Evolutionary conservation across 768 basidiomycete genomes (phyloP), one percentile per base, ranked within the genome.

Genomic region (Udeniomyces megalosporus): DNA sequence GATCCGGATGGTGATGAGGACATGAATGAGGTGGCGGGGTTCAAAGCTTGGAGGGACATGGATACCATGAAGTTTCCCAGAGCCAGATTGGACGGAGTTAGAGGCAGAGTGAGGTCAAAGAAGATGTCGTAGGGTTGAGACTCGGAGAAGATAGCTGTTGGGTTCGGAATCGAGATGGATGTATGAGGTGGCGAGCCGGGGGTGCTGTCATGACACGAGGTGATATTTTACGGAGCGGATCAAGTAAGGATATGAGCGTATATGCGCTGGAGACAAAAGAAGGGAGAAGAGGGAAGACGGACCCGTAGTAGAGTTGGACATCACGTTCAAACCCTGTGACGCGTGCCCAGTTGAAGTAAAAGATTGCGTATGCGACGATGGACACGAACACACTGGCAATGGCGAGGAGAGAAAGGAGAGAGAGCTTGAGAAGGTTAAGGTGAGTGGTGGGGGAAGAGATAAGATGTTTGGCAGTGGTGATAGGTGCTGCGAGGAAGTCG

Each of bases 61-160:
- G 45, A 46, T 47, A 60, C 32, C 58, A 60, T 60, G 49, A 60
- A 60, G 34, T 60, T 60, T 35, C 58, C 58, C 11, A 60, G 50
- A n/a, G 46, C 47, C 35, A 60, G 28, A 17, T 60, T 60, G 10
- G 58, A 20, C n/a, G 28, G 34, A 1, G 58, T 34, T 3, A 60
- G 32, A 20, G 58, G 58, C 17, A 60, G 24, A 14, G 32, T 51
- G 17, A 60, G 58, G 28, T 60, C 58, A 0, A 60, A 32, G 29
- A 6, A 60, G 12, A 60, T 42, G 24, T 49, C 38, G 48, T 60
- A 60, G 0, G 58, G 45, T 35, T 60, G 58, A 31, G 38, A 42
- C 28, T 60, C 58, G 34, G 48, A 35, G 58, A 60, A 60, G 47
- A 32, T 35, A 12, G 48, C n/a, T 0, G 47, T 34, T 42, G 38